These are phyloP conservation scores for Kalmusia sp. DNA, from an alignment of 2,329 filamentous ascomycete genomes.

Conservation along the genomic window DNA sequence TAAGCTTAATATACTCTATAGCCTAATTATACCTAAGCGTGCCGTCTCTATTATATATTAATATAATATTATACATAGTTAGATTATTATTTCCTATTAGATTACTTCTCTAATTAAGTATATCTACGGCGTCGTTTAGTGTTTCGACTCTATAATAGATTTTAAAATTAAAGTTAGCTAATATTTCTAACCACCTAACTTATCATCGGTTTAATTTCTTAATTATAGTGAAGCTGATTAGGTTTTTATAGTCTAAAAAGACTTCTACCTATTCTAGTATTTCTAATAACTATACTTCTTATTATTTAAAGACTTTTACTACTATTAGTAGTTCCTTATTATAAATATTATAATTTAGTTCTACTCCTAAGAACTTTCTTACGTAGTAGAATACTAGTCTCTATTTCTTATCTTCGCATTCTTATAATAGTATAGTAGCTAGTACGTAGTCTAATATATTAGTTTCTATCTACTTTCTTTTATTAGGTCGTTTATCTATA, in stretches of 20 bases:
- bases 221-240: neutral
- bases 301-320: neutral
- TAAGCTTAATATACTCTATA: too few relatives aligned
- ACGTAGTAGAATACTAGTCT: conserved; percentile 29
- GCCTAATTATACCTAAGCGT: too few relatives aligned
- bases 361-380: conserved; percentile 12
- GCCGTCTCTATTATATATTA: too few relatives aligned
- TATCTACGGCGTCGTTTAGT: neutral
- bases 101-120: too few relatives aligned
- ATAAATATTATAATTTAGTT: conserved; percentile 20
- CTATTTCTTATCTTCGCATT: conserved; percentile 23
- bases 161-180: neutral
- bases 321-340: conserved; percentile 15
- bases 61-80: too few relatives aligned
- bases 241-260: neutral
- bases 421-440: too few relatives aligned
- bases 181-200: neutral
- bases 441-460: too few relatives aligned
- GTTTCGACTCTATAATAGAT: too few relatives aligned
- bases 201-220: neutral
- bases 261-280: neutral
- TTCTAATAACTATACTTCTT: neutral
- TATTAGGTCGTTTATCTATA: too few relatives aligned
- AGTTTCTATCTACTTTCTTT: too few relatives aligned
- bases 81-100: too few relatives aligned